A percentile compares a stretch with the other conserved stretches of the same genome.
These are phyloP conservation scores for Hamamelis virginiana DNA, from an alignment of 164 flowering plant species.

Conservation along the genomic window DNA sequence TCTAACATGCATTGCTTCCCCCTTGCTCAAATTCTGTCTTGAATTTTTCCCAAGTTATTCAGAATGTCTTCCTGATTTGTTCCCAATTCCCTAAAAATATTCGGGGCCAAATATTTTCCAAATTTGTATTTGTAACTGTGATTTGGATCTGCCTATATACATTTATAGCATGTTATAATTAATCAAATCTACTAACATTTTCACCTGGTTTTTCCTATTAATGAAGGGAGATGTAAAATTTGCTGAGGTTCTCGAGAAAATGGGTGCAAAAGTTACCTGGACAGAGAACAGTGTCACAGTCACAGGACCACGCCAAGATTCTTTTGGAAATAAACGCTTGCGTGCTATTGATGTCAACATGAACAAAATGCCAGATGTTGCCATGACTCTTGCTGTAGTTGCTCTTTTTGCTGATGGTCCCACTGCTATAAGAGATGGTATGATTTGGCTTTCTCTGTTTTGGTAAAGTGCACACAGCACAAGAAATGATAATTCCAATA, in stretches of 20 bases:
- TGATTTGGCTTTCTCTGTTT: slow-evolving; percentile 5
- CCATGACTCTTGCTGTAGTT: slow-evolving; percentile 99
- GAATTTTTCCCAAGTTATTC: background rate
- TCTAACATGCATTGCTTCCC: background rate
- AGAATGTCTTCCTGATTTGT: background rate
- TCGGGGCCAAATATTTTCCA: background rate
- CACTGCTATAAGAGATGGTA: slow-evolving; percentile 97
- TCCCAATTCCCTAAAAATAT: background rate
- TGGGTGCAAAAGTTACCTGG: slow-evolving; percentile 98
- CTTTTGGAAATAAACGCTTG: slow-evolving; percentile 60
- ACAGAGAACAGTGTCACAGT: slow-evolving; percentile 92
- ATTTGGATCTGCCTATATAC: background rate
- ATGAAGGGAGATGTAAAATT: slow-evolving; percentile 95
- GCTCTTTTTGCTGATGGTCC: slow-evolving; percentile 97
- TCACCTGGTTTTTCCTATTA: background rate
- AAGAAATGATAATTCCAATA: too few relatives aligned
- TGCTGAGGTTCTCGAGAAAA: slow-evolving; percentile 96
- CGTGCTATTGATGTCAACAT: slow-evolving; percentile 91
- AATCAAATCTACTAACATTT: background rate
- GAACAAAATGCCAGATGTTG: slow-evolving; percentile 99
- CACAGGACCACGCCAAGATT: slow-evolving; percentile 76
- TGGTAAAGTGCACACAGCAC: too few relatives aligned
- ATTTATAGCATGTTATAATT: background rate
- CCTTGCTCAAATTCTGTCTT: background rate
- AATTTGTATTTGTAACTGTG: background rate